Percentiles rank a stretch among this genome's conserved stretches.
Conservation (phyloP, 140 eudicot species). For the Bidens hawaiensis region DNA sequence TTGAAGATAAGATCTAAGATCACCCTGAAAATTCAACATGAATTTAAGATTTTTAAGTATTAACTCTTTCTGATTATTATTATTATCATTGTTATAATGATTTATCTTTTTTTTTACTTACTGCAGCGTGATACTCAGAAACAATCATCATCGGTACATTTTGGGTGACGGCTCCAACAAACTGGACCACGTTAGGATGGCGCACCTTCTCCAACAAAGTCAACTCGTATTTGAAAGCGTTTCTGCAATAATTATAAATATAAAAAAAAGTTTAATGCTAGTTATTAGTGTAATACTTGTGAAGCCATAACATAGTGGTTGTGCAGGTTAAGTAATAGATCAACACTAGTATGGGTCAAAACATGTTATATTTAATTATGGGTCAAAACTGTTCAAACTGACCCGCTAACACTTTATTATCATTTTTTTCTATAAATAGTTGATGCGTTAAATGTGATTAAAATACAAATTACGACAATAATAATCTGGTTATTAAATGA, state of each 20-base stretch:
- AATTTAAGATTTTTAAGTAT: background rate
- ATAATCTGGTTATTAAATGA: background rate
- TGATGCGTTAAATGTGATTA: background rate
- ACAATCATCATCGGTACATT: slow-evolving; percentile 97
- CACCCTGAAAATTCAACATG: slow-evolving; percentile 59
- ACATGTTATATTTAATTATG: background rate
- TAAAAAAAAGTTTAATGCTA: background rate
- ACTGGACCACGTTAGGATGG: slow-evolving; percentile 95
- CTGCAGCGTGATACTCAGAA: slow-evolving; percentile 75
- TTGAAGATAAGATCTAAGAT: slow-evolving; percentile 70
- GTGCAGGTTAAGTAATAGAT: background rate
- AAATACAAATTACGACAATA: background rate
- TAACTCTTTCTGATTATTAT: background rate
- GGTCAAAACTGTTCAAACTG: background rate
- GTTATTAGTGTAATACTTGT: slow-evolving; percentile 1
- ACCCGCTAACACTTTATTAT: background rate
- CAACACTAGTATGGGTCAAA: background rate
- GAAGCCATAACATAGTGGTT: background rate
- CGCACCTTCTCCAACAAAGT: slow-evolving; percentile 87
- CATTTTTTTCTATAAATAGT: background rate
- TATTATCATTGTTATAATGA: too few species aligned
- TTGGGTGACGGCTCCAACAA: slow-evolving; percentile 99
- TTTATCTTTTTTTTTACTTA: slow-evolving; percentile 22
- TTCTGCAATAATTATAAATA: slow-evolving; percentile 45
- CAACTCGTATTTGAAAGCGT: slow-evolving; percentile 79